Evolutionary conservation across 768 basidiomycete genomes (phyloP).

Genomic region (Lactarius psammicola): DNA sequence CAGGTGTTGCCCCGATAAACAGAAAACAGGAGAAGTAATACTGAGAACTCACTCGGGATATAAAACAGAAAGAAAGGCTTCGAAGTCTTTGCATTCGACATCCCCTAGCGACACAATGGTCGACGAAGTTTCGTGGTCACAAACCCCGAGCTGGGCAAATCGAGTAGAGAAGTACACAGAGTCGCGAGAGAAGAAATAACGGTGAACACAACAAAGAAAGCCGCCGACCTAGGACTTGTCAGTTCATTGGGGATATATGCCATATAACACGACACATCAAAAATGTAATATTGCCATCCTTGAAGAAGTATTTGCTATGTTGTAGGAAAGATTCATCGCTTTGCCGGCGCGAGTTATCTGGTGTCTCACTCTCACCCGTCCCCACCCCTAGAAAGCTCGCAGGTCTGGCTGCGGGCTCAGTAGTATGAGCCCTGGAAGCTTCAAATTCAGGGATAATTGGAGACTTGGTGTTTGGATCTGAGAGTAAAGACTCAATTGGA

Average conservation of each 20-base stretch:
- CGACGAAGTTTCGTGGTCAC: neutral
- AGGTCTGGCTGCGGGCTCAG: neutral
- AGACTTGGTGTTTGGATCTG: neutral
- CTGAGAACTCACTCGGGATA: constrained; percentile 15
- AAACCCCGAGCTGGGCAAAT: neutral
- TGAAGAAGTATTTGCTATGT: constrained; percentile 11
- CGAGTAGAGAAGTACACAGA: constrained; percentile 7
- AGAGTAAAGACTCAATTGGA: constrained; percentile 1
- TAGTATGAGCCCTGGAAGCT: neutral
- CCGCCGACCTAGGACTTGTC: constrained; percentile 1
- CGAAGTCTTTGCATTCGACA: constrained; percentile 15
- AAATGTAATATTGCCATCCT: constrained; percentile 18
- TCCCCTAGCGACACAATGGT: constrained; percentile 7
- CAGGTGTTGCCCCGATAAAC: neutral
- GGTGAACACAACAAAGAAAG: constrained; percentile 9
- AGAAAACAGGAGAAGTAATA: neutral
- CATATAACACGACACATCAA: neutral
- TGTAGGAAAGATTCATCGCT: neutral
- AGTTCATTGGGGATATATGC: neutral
- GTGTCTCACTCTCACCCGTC: neutral
- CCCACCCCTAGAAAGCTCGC: neutral
- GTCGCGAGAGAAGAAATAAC: constrained; percentile 23
- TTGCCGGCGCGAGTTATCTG: no score
- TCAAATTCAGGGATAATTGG: neutral
- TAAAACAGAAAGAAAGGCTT: constrained; percentile 14